Conservation (phyloP, 495 filamentous ascomycete genomes). For the Bacidia rubella region DNA sequence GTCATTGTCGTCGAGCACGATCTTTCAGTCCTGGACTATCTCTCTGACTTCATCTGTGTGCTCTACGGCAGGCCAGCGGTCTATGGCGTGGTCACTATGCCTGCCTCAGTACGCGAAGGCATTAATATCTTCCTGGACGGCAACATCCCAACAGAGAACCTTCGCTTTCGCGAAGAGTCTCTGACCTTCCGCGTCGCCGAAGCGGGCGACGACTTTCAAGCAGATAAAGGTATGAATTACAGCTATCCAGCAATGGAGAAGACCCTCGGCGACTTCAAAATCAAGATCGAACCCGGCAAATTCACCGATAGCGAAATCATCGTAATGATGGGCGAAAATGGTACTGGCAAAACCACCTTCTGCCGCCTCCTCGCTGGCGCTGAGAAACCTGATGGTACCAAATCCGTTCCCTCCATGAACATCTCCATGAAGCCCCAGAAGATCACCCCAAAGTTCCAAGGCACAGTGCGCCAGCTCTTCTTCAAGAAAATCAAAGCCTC, state of each 20-base stretch:
- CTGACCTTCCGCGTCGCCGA: constrained; percentile 93
- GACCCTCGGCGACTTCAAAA: constrained; percentile 79
- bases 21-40: constrained; percentile 91
- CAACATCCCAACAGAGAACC: constrained; percentile 93
- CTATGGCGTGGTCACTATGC: constrained; percentile 96
- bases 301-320: constrained; percentile 98
- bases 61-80: constrained; percentile 90
- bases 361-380: constrained; percentile 89
- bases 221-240: constrained; percentile 75
- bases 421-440: constrained; percentile 99
- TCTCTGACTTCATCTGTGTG: constrained; percentile 96
- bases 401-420: constrained; percentile 78
- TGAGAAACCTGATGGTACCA: constrained; percentile 67
- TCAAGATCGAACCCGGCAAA: constrained; percentile 63
- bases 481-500: constrained; percentile 96
- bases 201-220: constrained; percentile 77
- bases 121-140: constrained; percentile 99
- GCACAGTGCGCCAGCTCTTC: constrained; percentile 87
- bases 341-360: constrained; percentile 94
- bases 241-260: constrained; percentile 84
- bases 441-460: constrained; percentile 93
- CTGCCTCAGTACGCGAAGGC: constrained; percentile 90
- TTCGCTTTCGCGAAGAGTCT: constrained; percentile 95
- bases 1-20: constrained; percentile 99
- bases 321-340: constrained; percentile 99